Evolutionary conservation across 352 stramenopile species (phyloP).

Genomic region (Pythium guiyangense): DNA sequence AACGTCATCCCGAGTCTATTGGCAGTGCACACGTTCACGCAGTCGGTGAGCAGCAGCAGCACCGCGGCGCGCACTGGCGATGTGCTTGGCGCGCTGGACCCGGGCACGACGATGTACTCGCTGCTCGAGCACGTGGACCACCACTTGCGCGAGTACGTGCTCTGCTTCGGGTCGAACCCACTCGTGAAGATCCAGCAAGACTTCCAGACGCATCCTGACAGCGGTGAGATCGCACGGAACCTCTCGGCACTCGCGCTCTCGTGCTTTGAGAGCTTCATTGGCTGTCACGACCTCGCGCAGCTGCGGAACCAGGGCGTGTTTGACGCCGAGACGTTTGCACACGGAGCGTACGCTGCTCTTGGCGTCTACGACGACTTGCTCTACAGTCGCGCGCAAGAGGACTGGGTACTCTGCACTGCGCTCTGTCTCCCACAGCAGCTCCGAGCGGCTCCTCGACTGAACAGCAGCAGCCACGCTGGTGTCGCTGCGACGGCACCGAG

Average conservation of each 20-base stretch:
- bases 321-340: slow-evolving; percentile 34
- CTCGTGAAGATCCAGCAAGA: slow-evolving; percentile 56
- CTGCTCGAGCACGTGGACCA: slow-evolving; percentile 32
- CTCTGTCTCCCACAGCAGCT: slow-evolving; percentile 49
- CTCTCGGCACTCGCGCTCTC: slow-evolving; percentile 40
- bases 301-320: slow-evolving; percentile 48
- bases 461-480: not conserved
- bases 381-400: slow-evolving; percentile 15
- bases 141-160: slow-evolving; percentile 47
- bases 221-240: slow-evolving; percentile 22
- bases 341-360: slow-evolving; percentile 13
- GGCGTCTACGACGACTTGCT: slow-evolving; percentile 23
- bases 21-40: slow-evolving; percentile 33
- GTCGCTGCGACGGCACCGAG: not conserved
- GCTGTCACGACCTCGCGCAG: slow-evolving; percentile 41
- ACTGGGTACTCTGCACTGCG: slow-evolving; percentile 56
- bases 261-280: slow-evolving; percentile 43
- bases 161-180: slow-evolving; percentile 51
- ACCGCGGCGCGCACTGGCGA: not conserved
- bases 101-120: slow-evolving; percentile 13
- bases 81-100: not conserved
- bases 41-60: slow-evolving; percentile 16
- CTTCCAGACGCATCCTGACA: slow-evolving; percentile 38
- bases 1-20: slow-evolving; percentile 35
- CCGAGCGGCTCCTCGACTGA: slow-evolving; percentile 3